A percentile compares a stretch with the other conserved stretches of the same genome.
phyloP scores from a whole-genome alignment of 2,329 filamentous ascomycete species.

The Septoria petroselini region DNA sequence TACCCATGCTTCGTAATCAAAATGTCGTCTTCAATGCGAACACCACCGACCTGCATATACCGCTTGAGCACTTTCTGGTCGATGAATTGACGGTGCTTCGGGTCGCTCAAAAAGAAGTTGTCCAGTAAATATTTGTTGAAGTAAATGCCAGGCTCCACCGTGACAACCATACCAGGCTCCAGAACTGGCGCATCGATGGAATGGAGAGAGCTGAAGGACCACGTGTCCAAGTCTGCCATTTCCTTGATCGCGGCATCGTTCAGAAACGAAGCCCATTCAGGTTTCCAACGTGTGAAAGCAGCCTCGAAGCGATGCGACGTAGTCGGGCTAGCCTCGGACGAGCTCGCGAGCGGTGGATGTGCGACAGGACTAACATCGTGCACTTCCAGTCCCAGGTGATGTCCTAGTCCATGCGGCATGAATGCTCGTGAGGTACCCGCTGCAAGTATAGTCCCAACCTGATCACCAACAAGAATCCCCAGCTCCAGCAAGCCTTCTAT shows the following conservation, averaged over 20 bases:
- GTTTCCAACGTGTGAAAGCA: conserved; percentile 12
- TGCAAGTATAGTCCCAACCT: conserved; percentile 44
- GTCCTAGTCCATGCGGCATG: conserved; percentile 51
- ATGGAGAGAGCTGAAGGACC: conserved; percentile 6
- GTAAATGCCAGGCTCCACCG: conserved; percentile 87
- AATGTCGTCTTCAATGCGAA: conserved; percentile 86
- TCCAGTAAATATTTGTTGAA: conserved; percentile 72
- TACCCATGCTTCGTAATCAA: conserved; percentile 73
- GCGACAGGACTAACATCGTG: conserved; percentile 44
- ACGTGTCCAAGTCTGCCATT: conserved; percentile 3
- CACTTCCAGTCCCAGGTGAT: conserved; percentile 52
- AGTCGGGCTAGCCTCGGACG: too few relatives aligned
- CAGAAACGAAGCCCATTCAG: conserved; percentile 78
- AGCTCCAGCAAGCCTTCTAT: conserved; percentile 74
- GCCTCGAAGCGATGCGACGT: not conserved
- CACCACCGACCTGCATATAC: conserved; percentile 78
- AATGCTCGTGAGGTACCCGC: conserved; percentile 46
- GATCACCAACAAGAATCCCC: conserved; percentile 66
- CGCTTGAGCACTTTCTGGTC: conserved; percentile 61
- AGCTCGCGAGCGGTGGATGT: conserved; percentile 12
- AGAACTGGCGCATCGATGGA: conserved; percentile 21
- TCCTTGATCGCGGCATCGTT: conserved; percentile 46
- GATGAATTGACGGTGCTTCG: conserved; percentile 60
- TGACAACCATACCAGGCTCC: conserved; percentile 73
- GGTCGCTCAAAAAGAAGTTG: conserved; percentile 58